Conservation (phyloP, 176 grass and related monocot genomes). For the Themeda triandra region DNA sequence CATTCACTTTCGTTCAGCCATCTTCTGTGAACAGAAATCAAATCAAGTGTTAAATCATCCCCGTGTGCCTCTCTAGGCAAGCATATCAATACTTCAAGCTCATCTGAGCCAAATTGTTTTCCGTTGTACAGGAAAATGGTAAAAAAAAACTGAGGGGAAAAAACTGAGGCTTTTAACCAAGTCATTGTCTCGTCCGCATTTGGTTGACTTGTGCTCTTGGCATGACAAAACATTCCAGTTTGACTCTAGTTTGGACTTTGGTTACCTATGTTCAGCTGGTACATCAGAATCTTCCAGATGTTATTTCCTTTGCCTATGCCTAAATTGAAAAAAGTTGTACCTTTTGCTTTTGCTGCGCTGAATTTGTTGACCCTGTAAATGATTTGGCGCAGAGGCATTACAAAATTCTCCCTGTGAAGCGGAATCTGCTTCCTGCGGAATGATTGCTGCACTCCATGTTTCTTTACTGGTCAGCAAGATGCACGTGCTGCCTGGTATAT, state of each 20-base stretch:
- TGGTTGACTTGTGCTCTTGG: not conserved
- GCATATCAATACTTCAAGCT: slow-evolving; percentile 19
- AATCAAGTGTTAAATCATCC: slow-evolving; percentile 23
- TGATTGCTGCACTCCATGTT: not conserved
- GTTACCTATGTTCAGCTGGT: not conserved
- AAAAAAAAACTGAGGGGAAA: not conserved
- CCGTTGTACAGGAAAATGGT: slow-evolving; percentile 38
- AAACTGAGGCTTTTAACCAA: slow-evolving; percentile 16
- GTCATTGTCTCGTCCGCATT: not conserved
- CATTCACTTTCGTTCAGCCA: slow-evolving; percentile 8
- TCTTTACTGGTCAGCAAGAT: not conserved
- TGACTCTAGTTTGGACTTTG: not conserved
- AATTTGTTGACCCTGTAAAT: not conserved
- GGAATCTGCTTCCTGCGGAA: not conserved
- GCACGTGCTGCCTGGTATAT: not conserved
- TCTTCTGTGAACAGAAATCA: slow-evolving; percentile 13
- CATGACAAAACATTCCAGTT: not conserved
- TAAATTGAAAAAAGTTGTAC: not conserved
- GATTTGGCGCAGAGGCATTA: not conserved
- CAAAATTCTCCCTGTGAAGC: not conserved
- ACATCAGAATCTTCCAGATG: not conserved
- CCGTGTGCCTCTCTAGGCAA: not conserved
- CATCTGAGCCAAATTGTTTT: slow-evolving; percentile 35
- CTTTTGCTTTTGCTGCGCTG: not conserved
- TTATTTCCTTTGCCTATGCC: not conserved